A percentile compares a stretch with the other conserved stretches of the same genome.
Conservation (phyloP, 345 rosid species). For the Raphanus raphanistrum region DNA sequence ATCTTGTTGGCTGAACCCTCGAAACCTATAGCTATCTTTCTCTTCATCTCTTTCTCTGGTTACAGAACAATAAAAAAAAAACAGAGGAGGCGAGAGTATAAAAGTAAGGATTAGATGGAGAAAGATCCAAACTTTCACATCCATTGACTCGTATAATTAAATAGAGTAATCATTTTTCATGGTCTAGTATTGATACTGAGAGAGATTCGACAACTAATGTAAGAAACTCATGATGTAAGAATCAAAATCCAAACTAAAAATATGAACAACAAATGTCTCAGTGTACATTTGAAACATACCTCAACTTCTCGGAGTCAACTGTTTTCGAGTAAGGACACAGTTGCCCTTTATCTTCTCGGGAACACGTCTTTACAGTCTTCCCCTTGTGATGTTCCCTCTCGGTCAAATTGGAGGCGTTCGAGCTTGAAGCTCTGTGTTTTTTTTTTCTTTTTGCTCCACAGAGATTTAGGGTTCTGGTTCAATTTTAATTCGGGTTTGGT, state of each 20-base stretch:
- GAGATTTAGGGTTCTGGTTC: background rate
- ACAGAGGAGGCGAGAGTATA: background rate
- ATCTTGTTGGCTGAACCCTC: constrained; percentile 98
- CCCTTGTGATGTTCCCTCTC: background rate
- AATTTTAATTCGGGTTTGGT: background rate
- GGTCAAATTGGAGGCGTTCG: background rate
- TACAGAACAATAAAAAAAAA: background rate
- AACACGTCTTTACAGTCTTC: background rate
- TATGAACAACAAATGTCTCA: no score
- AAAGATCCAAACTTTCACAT: background rate
- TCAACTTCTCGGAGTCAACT: no score
- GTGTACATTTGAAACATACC: no score
- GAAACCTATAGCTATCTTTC: constrained; percentile 77
- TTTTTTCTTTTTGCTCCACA: background rate
- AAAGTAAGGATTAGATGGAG: background rate
- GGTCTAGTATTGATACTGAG: background rate
- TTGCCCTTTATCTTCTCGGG: background rate
- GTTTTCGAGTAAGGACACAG: background rate
- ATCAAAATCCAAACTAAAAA: no score
- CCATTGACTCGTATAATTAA: background rate
- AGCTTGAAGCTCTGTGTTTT: background rate
- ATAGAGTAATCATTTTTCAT: background rate
- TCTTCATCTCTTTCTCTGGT: constrained; percentile 49
- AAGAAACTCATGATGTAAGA: constrained; percentile 55
- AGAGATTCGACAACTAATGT: constrained; percentile 48